Percentiles rank a stretch among this genome's conserved stretches.
phyloP scores from a whole-genome alignment of 345 rosid species.

The Hibiscus syriacus region DNA sequence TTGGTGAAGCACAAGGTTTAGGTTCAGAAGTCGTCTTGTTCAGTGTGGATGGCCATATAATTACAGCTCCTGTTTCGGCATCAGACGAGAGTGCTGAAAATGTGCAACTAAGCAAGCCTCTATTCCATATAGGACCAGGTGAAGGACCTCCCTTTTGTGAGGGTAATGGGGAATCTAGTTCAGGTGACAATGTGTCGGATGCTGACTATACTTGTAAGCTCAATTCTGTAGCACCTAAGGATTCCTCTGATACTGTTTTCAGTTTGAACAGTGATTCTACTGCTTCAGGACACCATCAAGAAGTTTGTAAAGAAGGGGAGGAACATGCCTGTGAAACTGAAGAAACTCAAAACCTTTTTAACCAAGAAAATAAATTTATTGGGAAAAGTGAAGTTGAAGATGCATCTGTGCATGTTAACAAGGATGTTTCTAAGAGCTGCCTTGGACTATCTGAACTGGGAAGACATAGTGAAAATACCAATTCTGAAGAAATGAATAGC shows the following conservation, averaged over 20 bases:
- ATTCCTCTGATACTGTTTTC: conserved; percentile 17
- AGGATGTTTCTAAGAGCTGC: conserved; percentile 44
- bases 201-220: conserved; percentile 38
- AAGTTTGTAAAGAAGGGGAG: conserved; percentile 28
- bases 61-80: conserved; percentile 69
- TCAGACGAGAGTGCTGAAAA: conserved; percentile 53
- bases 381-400: conserved; percentile 19
- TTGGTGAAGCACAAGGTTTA: conserved; percentile 40
- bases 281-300: conserved; percentile 21
- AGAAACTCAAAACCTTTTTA: conserved; percentile 16
- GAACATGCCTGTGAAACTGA: conserved; percentile 27
- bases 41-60: conserved; percentile 75
- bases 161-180: conserved; percentile 47
- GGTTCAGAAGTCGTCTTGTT: conserved; percentile 76
- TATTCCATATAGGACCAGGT: conserved; percentile 75
- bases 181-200: conserved; percentile 47
- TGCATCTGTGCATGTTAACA: conserved; percentile 21
- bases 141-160: conserved; percentile 61
- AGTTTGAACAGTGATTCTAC: conserved; percentile 10
- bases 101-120: conserved; percentile 57
- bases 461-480: conserved; percentile 21
- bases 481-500: conserved; percentile 20
- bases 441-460: conserved; percentile 37
- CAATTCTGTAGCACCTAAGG: conserved; percentile 30
- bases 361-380: conserved; percentile 21